Evolutionary conservation across 768 basidiomycete species (phyloP).

Genomic region (Cystofilobasidium capitatum): DNA sequence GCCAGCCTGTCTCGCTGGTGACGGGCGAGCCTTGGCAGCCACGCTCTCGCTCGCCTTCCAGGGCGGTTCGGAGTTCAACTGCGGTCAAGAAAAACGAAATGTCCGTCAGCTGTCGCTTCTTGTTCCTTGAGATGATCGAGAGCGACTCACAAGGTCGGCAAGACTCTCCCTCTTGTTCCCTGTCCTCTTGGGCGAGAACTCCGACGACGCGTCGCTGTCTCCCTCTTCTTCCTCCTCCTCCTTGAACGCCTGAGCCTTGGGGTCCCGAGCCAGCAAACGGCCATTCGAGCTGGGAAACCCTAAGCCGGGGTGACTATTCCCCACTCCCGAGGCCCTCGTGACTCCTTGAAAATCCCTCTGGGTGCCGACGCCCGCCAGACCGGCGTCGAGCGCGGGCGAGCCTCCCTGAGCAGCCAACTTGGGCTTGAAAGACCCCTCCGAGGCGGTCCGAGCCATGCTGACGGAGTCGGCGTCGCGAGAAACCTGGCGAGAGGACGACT

Average conservation of each 20-base stretch:
- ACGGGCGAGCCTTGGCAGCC: background rate
- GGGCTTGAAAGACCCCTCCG: background rate
- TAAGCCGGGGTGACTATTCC: background rate
- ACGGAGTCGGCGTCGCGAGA: background rate
- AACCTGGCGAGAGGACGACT: background rate
- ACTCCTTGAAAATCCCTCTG: no score
- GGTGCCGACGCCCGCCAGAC: no score
- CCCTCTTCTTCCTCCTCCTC: conserved; percentile 17
- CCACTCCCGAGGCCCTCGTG: no score
- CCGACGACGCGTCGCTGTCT: conserved; percentile 4
- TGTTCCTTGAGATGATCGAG: background rate
- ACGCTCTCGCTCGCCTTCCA: no score
- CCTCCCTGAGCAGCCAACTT: background rate
- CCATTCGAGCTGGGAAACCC: background rate
- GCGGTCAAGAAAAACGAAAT: no score
- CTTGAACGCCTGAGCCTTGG: background rate
- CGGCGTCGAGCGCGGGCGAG: background rate
- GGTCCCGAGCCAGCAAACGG: background rate
- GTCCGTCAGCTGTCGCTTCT: background rate
- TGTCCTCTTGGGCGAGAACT: background rate
- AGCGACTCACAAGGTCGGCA: conserved; percentile 12
- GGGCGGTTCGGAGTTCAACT: background rate
- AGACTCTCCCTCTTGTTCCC: conserved; percentile 2
- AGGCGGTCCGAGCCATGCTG: background rate
- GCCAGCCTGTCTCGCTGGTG: background rate